phyloP scores from a whole-genome alignment of 2,329 filamentous ascomycete species.

The Orbilia quercus region DNA sequence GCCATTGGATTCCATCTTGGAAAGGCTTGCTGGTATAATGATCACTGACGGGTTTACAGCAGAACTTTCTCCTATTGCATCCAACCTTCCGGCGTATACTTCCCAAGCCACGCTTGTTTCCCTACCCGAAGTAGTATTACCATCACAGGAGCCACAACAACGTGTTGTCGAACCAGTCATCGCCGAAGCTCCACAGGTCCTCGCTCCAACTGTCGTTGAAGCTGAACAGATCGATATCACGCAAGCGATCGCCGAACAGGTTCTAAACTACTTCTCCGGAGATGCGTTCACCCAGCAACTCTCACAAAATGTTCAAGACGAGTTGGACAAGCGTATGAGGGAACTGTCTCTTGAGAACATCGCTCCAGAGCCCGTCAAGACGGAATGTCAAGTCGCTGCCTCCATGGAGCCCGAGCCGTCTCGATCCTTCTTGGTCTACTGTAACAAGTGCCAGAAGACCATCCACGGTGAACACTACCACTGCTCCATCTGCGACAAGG shows the following conservation, averaged over 20 bases:
- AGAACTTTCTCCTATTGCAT: constrained; percentile 23
- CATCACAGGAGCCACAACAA: constrained; percentile 11
- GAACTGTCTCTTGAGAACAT: constrained; percentile 63
- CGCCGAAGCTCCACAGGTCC: neutral
- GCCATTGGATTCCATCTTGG: constrained; percentile 38
- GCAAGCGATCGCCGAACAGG: constrained; percentile 46
- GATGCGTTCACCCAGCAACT: constrained; percentile 56
- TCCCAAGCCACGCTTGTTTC: constrained; percentile 54
- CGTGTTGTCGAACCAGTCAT: constrained; percentile 18
- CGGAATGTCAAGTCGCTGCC: constrained; percentile 39
- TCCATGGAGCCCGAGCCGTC: constrained; percentile 46
- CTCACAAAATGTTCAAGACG: constrained; percentile 59
- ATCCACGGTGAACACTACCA: constrained; percentile 90
- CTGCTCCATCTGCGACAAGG: constrained; percentile 90
- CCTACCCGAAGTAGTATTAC: constrained; percentile 19
- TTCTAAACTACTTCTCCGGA: constrained; percentile 44
- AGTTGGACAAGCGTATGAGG: constrained; percentile 57
- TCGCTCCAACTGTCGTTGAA: constrained; percentile 26
- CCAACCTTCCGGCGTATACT: constrained; percentile 46
- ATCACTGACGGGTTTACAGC: constrained; percentile 43
- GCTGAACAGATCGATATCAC: constrained; percentile 51
- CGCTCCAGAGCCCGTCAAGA: constrained; percentile 63
- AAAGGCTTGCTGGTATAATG: constrained; percentile 14
- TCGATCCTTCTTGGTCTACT: constrained; percentile 76
- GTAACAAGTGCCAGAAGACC: constrained; percentile 84